These are phyloP conservation scores for Euphorbia tirucalli DNA, from an alignment of 345 rosid genomes.

Conservation along the genomic window DNA sequence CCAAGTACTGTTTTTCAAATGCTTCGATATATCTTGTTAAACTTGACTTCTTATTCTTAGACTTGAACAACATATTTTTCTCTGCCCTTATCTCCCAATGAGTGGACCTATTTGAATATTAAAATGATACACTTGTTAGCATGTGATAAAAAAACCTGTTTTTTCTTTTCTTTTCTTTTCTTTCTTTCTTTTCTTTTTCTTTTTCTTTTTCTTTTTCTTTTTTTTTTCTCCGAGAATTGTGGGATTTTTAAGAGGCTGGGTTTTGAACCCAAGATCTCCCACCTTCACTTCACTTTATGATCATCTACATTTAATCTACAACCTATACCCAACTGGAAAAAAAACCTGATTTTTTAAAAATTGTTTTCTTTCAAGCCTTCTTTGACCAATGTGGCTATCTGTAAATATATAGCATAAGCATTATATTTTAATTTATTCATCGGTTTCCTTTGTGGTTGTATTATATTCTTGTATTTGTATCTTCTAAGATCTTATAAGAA, in stretches of 20 bases:
- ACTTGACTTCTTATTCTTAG: neutral
- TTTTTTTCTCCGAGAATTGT: neutral
- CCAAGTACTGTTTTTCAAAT: neutral
- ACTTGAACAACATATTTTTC: neutral
- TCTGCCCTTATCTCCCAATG: neutral
- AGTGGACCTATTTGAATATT: neutral
- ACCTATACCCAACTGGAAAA: neutral
- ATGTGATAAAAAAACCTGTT: neutral
- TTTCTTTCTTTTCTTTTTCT: too few species aligned
- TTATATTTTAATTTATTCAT: neutral
- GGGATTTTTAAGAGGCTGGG: neutral
- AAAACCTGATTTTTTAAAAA: neutral
- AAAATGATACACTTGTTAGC: neutral
- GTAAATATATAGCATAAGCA: neutral
- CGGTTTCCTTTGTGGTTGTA: too few species aligned
- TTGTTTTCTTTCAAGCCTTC: neutral
- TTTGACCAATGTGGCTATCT: neutral
- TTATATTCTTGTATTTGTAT: too few species aligned
- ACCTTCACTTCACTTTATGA: neutral
- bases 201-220: too few species aligned
- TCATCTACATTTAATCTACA: too few species aligned
- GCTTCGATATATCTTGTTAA: neutral
- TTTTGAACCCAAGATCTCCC: neutral
- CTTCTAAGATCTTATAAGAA: too few species aligned
- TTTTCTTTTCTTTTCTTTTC: too few species aligned